Conservation (phyloP, 257 asterid genomes). For the Salvia hispanica region DNA sequence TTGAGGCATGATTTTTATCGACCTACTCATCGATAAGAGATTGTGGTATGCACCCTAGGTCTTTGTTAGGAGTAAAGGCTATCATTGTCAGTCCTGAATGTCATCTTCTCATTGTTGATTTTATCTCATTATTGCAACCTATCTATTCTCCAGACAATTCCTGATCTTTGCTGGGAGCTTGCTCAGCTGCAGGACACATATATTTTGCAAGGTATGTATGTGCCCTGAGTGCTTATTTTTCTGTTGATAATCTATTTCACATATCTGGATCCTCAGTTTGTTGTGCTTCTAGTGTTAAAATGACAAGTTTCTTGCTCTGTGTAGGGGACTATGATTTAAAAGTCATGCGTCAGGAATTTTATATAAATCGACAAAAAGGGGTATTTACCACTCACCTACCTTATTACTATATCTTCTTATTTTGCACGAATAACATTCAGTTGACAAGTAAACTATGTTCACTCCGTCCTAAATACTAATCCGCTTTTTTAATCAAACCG, state of each 20-base stretch:
- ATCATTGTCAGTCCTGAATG: conserved; percentile 12
- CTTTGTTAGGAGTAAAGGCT: too few species aligned
- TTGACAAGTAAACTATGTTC: conserved; percentile 20
- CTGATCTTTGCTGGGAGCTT: conserved; percentile 96
- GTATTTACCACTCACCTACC: conserved; percentile 42
- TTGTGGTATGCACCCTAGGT: not conserved
- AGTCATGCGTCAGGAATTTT: conserved; percentile 98
- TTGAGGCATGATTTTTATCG: conserved; percentile 11
- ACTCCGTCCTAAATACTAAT: not conserved
- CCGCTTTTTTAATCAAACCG: conserved; percentile 8
- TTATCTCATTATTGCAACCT: conserved; percentile 19
- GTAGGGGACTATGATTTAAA: conserved; percentile 96
- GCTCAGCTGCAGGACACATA: conserved; percentile 98
- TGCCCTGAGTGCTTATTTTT: conserved; percentile 26
- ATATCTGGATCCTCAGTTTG: conserved; percentile 14
- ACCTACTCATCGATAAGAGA: not conserved
- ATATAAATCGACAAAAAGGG: conserved; percentile 82
- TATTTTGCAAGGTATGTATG: conserved; percentile 79
- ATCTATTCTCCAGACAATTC: conserved; percentile 68
- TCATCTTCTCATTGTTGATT: conserved; percentile 12
- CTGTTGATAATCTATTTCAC: conserved; percentile 19
- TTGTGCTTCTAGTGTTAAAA: conserved; percentile 24
- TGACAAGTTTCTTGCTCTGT: conserved; percentile 24
- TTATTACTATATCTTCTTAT: conserved; percentile 27
- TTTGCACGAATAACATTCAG: conserved; percentile 24